Evolutionary conservation across 2,329 filamentous ascomycete genomes (phyloP).

Genomic region (Arthroderma uncinatum): DNA sequence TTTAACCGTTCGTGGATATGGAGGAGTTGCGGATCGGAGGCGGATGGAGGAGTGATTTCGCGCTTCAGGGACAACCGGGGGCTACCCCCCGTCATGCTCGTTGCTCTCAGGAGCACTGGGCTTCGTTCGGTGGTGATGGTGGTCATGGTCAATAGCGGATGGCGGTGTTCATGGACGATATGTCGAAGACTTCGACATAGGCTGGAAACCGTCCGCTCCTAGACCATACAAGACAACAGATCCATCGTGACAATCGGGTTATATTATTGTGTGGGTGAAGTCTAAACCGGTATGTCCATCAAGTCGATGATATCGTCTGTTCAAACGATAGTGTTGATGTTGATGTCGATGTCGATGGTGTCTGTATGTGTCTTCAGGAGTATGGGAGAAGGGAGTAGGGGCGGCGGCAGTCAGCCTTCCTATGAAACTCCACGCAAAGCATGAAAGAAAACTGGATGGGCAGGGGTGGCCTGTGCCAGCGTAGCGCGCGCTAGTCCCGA

Average conservation of each 20-base stretch:
- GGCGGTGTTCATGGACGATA: not conserved
- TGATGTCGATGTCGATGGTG: not conserved
- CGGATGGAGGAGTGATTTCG: slow-evolving; percentile 26
- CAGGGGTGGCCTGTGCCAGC: not conserved
- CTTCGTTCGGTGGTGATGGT: slow-evolving; percentile 24
- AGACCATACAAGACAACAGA: not conserved
- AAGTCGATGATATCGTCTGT: not conserved
- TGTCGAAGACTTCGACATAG: slow-evolving; percentile 2
- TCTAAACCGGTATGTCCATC: not conserved
- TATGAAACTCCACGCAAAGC: not conserved
- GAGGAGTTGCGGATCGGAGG: slow-evolving; percentile 26
- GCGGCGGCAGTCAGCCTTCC: not conserved
- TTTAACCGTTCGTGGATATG: slow-evolving; percentile 31
- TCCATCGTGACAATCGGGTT: not conserved
- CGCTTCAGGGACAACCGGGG: slow-evolving; percentile 26
- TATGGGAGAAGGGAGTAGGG: not conserved
- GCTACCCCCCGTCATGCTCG: slow-evolving; percentile 26
- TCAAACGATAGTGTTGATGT: not conserved
- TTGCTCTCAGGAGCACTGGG: slow-evolving; percentile 27
- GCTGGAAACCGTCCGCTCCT: slow-evolving; percentile 1
- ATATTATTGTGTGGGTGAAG: not conserved
- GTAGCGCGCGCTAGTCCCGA: slow-evolving; percentile 4
- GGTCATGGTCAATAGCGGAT: slow-evolving; percentile 8
- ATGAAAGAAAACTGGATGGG: not conserved
- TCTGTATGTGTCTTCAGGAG: not conserved